These are phyloP conservation scores for Russula dissimulans DNA, from an alignment of 768 basidiomycete species.

Conservation along the genomic window DNA sequence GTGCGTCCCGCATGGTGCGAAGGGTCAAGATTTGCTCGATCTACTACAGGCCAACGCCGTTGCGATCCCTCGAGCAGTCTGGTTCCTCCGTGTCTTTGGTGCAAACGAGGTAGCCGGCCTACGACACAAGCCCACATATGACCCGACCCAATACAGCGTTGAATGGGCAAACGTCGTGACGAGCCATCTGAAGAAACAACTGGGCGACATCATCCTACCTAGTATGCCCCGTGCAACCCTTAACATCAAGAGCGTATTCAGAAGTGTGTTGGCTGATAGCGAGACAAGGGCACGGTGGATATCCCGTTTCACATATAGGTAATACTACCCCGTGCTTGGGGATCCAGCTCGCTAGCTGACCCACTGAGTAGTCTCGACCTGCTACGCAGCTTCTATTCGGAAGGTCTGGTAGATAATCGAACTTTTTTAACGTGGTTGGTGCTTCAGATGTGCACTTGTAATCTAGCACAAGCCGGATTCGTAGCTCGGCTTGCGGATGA, in stretches of 20 bases:
- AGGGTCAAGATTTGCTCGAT: conserved; percentile 77
- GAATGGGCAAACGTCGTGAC: conserved; percentile 82
- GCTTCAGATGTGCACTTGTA: conserved; percentile 65
- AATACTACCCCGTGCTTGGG: not conserved
- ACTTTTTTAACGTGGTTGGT: conserved; percentile 75
- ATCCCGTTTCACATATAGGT: conserved; percentile 75
- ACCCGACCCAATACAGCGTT: conserved; percentile 73
- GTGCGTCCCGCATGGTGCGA: conserved; percentile 79
- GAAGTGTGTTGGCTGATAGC: conserved; percentile 63
- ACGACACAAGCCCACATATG: conserved; percentile 70
- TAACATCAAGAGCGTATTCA: conserved; percentile 79
- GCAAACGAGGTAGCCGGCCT: conserved; percentile 78
- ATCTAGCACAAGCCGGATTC: conserved; percentile 76
- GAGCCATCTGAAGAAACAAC: conserved; percentile 73
- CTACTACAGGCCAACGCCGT: conserved; percentile 68
- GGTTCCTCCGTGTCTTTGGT: conserved; percentile 82
- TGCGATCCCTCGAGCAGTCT: conserved; percentile 72
- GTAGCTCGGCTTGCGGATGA: conserved; percentile 69
- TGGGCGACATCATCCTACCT: conserved; percentile 69
- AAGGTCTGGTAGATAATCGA: conserved; percentile 70
- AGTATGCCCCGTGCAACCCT: conserved; percentile 66
- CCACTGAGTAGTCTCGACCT: conserved; percentile 46
- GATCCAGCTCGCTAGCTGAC: not conserved
- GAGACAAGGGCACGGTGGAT: conserved; percentile 70
- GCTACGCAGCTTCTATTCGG: conserved; percentile 66